Conservation (phyloP, 2,329 filamentous ascomycete genomes). For the Penicillium sp. region DNA sequence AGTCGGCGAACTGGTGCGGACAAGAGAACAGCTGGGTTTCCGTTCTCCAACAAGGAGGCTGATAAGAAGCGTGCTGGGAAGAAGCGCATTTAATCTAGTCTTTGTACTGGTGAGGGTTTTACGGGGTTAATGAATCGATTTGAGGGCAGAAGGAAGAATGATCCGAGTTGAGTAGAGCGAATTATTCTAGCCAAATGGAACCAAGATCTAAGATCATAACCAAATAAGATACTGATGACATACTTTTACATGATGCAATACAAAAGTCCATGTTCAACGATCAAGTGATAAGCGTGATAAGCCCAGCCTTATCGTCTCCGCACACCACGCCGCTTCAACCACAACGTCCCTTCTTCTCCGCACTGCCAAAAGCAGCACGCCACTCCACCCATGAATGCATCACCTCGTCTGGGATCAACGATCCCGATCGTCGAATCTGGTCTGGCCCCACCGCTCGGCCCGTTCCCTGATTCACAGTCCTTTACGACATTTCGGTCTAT, state of each 20-base stretch:
- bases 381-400: constrained; percentile 29
- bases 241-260: constrained; percentile 6
- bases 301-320: not conserved
- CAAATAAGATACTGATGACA: constrained; percentile 18
- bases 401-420: constrained; percentile 18
- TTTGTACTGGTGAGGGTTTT: not conserved
- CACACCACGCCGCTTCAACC: constrained; percentile 28
- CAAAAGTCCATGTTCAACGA: not conserved
- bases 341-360: constrained; percentile 18
- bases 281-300: not conserved
- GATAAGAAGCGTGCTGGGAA: constrained; percentile 51
- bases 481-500: constrained; percentile 30
- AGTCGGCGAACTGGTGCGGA: constrained; percentile 66
- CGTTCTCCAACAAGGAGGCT: constrained; percentile 63
- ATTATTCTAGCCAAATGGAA: no score
- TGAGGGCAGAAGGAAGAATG: not conserved
- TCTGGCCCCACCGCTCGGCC: constrained; percentile 22
- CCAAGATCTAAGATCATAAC: no score
- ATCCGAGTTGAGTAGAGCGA: no score
- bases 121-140: not conserved
- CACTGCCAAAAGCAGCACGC: constrained; percentile 33
- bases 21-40: constrained; percentile 66
- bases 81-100: constrained; percentile 19
- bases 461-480: constrained; percentile 25
- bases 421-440: constrained; percentile 23